Conservation (phyloP, 495 filamentous ascomycete species). For the Penicillium lividum region DNA sequence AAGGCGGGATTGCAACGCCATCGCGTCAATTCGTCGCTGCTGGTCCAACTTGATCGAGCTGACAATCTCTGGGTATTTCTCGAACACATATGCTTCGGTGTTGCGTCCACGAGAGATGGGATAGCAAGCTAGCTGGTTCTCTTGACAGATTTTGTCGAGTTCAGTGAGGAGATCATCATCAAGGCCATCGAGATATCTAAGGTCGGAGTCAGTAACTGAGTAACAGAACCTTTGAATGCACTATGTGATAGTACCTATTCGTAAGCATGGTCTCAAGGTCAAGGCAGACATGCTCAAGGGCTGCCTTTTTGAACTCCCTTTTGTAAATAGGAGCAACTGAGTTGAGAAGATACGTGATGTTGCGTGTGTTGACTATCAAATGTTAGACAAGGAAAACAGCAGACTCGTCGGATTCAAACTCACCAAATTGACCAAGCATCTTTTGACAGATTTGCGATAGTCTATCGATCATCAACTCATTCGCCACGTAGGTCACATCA, state of each 20-base stretch:
- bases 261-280: conserved; percentile 88
- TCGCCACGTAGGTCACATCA: conserved; percentile 85
- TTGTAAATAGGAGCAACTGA: conserved; percentile 78
- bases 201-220: neutral
- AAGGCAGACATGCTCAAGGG: conserved; percentile 86
- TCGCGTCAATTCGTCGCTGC: conserved; percentile 58
- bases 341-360: conserved; percentile 81
- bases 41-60: conserved; percentile 53
- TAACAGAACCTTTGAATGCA: neutral
- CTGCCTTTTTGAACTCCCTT: conserved; percentile 82
- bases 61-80: conserved; percentile 68
- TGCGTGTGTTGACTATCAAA: conserved; percentile 65
- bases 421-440: conserved; percentile 74
- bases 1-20: conserved; percentile 58
- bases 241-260: conserved; percentile 61
- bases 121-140: conserved; percentile 75
- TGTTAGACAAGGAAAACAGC: neutral
- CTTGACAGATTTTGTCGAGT: conserved; percentile 74
- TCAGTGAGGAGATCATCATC: conserved; percentile 79
- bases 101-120: conserved; percentile 75
- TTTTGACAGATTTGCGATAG: conserved; percentile 88
- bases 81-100: conserved; percentile 67
- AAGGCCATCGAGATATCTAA: conserved; percentile 74
- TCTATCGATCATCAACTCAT: conserved; percentile 93
- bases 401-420: neutral